Conservation (phyloP, 2,329 filamentous ascomycete species). For the Pyrenophora teres region DNA sequence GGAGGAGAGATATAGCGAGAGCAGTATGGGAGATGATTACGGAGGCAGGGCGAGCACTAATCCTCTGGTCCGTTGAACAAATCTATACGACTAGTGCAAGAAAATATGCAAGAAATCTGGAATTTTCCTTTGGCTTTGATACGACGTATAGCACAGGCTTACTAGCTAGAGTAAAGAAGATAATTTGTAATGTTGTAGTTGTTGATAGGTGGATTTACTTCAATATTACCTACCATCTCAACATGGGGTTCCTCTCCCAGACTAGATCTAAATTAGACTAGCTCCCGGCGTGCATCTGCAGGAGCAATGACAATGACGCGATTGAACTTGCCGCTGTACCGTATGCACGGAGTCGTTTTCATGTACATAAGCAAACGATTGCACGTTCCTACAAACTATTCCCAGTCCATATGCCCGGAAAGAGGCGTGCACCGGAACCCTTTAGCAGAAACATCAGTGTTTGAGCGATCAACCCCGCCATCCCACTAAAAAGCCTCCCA, state of each 20-base stretch:
- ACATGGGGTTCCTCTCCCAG: no score
- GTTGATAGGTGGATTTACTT: no score
- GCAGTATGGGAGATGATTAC: background rate
- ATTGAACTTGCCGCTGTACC: background rate
- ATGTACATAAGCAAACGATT: background rate
- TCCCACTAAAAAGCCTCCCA: background rate
- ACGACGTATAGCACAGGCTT: no score
- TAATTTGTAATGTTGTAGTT: no score
- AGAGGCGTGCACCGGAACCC: background rate
- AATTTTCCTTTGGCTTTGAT: no score
- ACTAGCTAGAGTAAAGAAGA: no score
- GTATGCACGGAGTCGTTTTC: background rate
- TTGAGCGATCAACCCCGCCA: background rate
- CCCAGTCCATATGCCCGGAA: no score
- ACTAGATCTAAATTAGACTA: background rate
- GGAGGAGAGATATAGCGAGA: slow-evolving; percentile 12
- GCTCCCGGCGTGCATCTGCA: background rate
- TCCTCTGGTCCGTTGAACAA: background rate
- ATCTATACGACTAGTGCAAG: background rate
- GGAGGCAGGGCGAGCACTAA: background rate
- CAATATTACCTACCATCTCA: no score
- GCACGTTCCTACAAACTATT: no score
- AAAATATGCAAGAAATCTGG: no score
- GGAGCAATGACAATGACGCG: slow-evolving; percentile 4
- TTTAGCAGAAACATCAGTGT: background rate